These are phyloP conservation scores for Glaciozyma martinii DNA, from an alignment of 768 basidiomycete genomes.

Conservation along the genomic window DNA sequence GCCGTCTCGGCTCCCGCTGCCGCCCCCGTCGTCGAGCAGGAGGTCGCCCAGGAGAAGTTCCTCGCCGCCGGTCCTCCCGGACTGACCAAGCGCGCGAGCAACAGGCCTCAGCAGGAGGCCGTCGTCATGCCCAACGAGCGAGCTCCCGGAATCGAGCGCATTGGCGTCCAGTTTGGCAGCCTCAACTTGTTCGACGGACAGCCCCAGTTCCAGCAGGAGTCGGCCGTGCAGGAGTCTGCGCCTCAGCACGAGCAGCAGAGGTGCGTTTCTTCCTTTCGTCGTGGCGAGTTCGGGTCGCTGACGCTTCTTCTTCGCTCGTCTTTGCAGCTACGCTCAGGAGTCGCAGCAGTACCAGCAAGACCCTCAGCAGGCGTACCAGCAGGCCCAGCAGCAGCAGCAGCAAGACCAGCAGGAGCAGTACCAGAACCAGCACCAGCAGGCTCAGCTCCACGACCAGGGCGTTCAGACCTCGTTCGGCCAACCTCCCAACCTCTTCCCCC, in stretches of 20 bases:
- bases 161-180: conserved; percentile 33
- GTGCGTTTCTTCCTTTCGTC: not conserved
- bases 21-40: not conserved
- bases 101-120: conserved; percentile 31
- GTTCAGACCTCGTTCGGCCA: conserved; percentile 16
- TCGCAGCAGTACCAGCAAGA: conserved; percentile 6
- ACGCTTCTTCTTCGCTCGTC: not conserved
- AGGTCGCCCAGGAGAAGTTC: conserved; percentile 20
- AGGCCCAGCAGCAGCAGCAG: conserved; percentile 9
- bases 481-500: conserved; percentile 17
- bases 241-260: conserved; percentile 4
- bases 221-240: conserved; percentile 4
- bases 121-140: conserved; percentile 25
- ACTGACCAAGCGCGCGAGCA: conserved; percentile 25
- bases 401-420: not conserved
- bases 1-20: not conserved
- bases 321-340: conserved; percentile 12
- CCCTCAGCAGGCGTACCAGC: conserved; percentile 2
- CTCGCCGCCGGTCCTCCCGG: conserved; percentile 28
- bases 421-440: conserved; percentile 10
- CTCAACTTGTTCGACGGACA: conserved; percentile 28
- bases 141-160: not conserved
- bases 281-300: not conserved
- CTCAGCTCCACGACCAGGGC: conserved; percentile 9
- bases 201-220: conserved; percentile 13